Base-by-base conservation (phyloP, 176 grass and related monocot genomes). In the Eragrostis nindensis region DNA sequence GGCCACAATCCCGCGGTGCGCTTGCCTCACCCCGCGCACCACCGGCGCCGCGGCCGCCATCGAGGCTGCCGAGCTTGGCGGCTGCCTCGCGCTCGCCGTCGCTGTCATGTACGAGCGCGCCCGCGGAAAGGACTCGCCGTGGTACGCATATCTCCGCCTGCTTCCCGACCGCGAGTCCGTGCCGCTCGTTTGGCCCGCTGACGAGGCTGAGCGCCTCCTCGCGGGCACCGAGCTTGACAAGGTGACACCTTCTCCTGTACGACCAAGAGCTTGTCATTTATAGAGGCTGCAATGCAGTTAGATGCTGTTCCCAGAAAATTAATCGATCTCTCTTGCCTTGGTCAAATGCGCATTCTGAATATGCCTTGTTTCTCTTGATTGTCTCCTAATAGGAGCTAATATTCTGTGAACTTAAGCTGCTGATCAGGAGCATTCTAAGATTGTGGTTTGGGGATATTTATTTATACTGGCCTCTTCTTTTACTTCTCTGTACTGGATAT, bases 51-150 rank as follows among this genome's bases (percentile, higher is more conserved):
- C 90, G 45, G 78, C 44, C 30, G 70, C 83, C 66, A 93, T 98
- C 46, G 88, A 93, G 73, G 65, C 63, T 26, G 92, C 92, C 5
- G 88, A 74, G 29, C 67, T 98, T 60, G 90, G 65, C 3, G 92
- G 92, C 0, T 57, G 5, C 41, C 90, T 98, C 63, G 92, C 84
- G 5, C 77, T 98, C 71, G 79, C 88, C 42, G 88, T 93, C 44
- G 90, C 95, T 47, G 50, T 95, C 46, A 95, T 98, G 95, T 94
- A 93, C 49, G 95, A 98, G 79, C 86, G 86, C 21, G 81, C 89
- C 22, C 75, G 83, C 7, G 95, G 90, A 1, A 5, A 77, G 2
- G 67, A 65, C 0, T 98, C 92, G 9, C 87, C 75, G 16, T 98
- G 95, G 95, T 3, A 87, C 48, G 75, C 74, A 5, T 98, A 98